These are phyloP conservation scores for Xylariaceae sp. DNA, from an alignment of 2,329 filamentous ascomycete genomes.

Conservation along the genomic window DNA sequence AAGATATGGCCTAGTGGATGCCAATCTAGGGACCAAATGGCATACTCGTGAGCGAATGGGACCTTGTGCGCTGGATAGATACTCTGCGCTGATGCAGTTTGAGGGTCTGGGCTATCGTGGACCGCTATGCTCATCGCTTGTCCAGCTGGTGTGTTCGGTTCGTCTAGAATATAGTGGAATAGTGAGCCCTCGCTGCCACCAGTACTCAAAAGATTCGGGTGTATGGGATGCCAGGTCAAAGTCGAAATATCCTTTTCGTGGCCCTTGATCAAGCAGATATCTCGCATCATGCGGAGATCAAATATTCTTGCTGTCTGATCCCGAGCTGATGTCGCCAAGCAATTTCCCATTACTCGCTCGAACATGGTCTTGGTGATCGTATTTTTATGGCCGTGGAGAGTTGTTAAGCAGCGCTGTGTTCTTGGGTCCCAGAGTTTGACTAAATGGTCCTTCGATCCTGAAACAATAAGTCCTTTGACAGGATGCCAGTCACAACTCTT, in stretches of 20 bases:
- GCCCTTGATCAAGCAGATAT: conserved; percentile 87
- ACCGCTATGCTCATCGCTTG: conserved; percentile 69
- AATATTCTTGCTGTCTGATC: conserved; percentile 93
- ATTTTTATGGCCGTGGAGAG: conserved; percentile 94
- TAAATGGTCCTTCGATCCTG: conserved; percentile 94
- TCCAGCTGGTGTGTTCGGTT: conserved; percentile 79
- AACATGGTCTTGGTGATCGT: conserved; percentile 92
- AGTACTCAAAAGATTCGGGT: conserved; percentile 82
- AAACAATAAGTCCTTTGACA: conserved; percentile 87
- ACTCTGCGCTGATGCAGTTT: conserved; percentile 78
- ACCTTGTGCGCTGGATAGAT: conserved; percentile 87
- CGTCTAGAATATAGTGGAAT: conserved; percentile 92
- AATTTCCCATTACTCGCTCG: conserved; percentile 76
- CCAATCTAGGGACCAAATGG: conserved; percentile 98
- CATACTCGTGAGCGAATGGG: conserved; percentile 85
- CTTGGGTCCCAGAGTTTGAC: conserved; percentile 99
- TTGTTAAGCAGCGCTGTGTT: conserved; percentile 83
- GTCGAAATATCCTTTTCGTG: conserved; percentile 96
- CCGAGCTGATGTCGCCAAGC: conserved; percentile 86
- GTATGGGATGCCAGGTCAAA: conserved; percentile 88
- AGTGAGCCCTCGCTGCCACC: conserved; percentile 87
- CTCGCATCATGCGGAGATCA: conserved; percentile 96
- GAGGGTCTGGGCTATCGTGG: conserved; percentile 78
- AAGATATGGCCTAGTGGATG: conserved; percentile 94
- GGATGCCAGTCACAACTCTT: conserved; percentile 98